These are phyloP conservation scores for Multifurca ochricompacta DNA, from an alignment of 768 basidiomycete genomes.

Conservation along the genomic window DNA sequence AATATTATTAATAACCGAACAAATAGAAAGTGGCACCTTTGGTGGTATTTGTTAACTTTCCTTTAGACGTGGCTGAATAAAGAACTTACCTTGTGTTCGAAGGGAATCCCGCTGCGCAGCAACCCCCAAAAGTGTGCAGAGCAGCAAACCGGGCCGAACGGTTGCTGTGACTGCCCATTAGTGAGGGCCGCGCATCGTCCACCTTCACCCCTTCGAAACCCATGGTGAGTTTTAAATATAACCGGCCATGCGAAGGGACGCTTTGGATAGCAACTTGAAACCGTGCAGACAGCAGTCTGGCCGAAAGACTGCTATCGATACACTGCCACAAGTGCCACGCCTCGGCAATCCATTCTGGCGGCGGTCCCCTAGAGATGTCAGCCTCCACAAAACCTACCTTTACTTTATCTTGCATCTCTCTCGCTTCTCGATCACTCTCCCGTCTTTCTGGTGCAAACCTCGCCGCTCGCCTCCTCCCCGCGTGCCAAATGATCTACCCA, in stretches of 20 bases:
- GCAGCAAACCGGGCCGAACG: conserved; percentile 4
- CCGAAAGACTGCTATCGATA: conserved; percentile 6
- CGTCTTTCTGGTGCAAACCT: no score
- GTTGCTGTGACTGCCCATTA: neutral
- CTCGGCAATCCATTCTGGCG: neutral
- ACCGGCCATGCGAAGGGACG: neutral
- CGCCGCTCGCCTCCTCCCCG: neutral
- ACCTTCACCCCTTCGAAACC: conserved; percentile 1
- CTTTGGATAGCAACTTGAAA: neutral
- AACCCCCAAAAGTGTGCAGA: neutral
- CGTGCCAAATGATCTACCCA: neutral
- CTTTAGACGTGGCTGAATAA: neutral
- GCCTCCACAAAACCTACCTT: neutral
- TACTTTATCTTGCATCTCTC: neutral
- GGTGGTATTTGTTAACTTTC: neutral
- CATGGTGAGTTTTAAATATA: no score
- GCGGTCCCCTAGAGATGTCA: neutral
- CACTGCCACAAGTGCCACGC: neutral
- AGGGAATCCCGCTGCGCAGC: neutral
- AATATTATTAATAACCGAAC: no score
- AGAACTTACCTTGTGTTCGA: neutral
- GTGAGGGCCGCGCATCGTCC: neutral
- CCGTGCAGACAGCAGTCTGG: conserved; percentile 5
- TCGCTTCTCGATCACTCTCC: neutral
- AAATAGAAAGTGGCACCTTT: neutral